These are phyloP conservation scores for Brachypodium distachyon DNA, from an alignment of 202 grass and related monocot genomes.

Conservation along the genomic window DNA sequence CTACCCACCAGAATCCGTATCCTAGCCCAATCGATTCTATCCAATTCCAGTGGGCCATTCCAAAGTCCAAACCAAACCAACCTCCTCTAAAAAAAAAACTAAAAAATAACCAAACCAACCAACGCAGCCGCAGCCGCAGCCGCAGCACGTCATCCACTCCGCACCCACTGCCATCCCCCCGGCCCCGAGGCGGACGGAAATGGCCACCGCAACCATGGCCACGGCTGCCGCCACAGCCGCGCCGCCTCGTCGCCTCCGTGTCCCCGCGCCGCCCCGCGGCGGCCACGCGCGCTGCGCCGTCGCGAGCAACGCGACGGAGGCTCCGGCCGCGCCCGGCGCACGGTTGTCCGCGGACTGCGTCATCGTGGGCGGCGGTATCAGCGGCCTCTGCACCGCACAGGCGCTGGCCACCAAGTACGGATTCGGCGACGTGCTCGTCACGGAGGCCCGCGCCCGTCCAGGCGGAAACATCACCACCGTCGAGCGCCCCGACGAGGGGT, in stretches of 20 bases:
- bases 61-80: not conserved
- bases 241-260: not conserved
- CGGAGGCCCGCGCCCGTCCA: conserved; percentile 58
- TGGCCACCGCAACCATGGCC: conserved; percentile 20
- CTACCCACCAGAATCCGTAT: not conserved
- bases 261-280: not conserved
- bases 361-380: conserved; percentile 81
- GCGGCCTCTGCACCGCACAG: conserved; percentile 85
- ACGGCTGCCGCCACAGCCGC: conserved; percentile 6
- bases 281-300: conserved; percentile 11
- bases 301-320: conserved; percentile 24
- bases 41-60: not conserved
- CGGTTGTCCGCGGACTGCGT: conserved; percentile 61
- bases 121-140: not conserved
- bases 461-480: conserved; percentile 94
- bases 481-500: conserved; percentile 54
- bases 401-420: conserved; percentile 58
- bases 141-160: conserved; percentile 31
- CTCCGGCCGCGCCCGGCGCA: not conserved
- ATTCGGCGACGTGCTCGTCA: conserved; percentile 49
- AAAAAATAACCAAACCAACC: too few species aligned
- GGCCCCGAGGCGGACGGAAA: not conserved
- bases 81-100: too few species aligned
- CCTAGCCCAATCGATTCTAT: not conserved
- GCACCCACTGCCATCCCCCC: not conserved